Conservation (phyloP, 192 early-diverging fungal genomes). For the Mortierella claussenii region DNA sequence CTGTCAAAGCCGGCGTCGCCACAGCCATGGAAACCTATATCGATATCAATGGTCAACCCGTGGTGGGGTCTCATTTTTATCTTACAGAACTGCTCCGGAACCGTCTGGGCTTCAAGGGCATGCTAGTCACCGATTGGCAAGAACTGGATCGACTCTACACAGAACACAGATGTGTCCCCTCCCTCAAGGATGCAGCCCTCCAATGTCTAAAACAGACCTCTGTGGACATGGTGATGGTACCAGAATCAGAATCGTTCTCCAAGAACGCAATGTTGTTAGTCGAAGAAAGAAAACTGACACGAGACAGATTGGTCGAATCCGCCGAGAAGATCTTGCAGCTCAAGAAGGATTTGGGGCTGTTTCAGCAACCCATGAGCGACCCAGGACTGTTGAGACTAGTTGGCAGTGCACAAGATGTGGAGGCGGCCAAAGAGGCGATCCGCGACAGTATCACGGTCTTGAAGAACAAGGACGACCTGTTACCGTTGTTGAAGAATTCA, state of each 20-base stretch:
- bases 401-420: constrained; percentile 59
- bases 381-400: constrained; percentile 51
- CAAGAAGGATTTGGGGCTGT: constrained; percentile 74
- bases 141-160: constrained; percentile 65
- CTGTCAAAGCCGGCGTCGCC: constrained; percentile 66
- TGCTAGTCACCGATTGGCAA: constrained; percentile 70
- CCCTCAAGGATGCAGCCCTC: constrained; percentile 55
- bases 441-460: constrained; percentile 69
- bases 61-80: constrained; percentile 65
- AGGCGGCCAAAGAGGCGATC: constrained; percentile 60
- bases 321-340: constrained; percentile 68
- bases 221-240: constrained; percentile 73
- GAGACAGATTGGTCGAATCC: constrained; percentile 59
- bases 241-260: constrained; percentile 65
- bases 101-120: constrained; percentile 65
- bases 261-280: constrained; percentile 54
- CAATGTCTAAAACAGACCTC: constrained; percentile 59
- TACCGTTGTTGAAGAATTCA: constrained; percentile 56
- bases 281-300: constrained; percentile 37
- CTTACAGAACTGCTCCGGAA: constrained; percentile 62
- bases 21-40: constrained; percentile 74
- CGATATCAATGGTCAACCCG: constrained; percentile 68
- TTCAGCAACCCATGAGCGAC: constrained; percentile 53
- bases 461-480: constrained; percentile 59
- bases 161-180: constrained; percentile 55